Evolutionary conservation across 495 filamentous ascomycete genomes (phyloP).

Genomic region (Penicillium egyptiacum): DNA sequence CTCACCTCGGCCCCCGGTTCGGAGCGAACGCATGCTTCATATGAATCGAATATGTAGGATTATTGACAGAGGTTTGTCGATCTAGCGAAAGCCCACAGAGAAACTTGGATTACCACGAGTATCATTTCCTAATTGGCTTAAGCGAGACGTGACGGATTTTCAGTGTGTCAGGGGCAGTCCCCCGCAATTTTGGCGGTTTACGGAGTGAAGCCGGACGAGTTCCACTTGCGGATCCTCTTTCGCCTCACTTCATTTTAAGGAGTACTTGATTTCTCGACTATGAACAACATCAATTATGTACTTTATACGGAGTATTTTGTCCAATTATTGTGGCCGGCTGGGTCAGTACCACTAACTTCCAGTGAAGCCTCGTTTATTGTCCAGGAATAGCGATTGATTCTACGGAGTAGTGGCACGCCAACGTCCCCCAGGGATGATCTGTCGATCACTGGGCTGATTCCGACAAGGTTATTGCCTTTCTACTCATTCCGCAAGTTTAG

Average conservation of each 20-base stretch:
- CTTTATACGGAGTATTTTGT: not conserved
- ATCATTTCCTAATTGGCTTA: constrained; percentile 29
- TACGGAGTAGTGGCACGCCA: not conserved
- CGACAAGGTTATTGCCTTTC: not conserved
- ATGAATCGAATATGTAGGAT: constrained; percentile 10
- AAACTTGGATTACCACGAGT: constrained; percentile 18
- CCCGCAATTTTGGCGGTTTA: not conserved
- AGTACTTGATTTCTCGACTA: not conserved
- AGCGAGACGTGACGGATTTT: constrained; percentile 20
- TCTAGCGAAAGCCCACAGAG: constrained; percentile 3
- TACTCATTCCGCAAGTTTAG: not conserved
- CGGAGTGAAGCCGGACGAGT: not conserved
- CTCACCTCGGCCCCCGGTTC: constrained; percentile 4
- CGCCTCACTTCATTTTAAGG: not conserved
- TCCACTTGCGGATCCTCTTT: constrained; percentile 1
- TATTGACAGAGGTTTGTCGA: constrained; percentile 3
- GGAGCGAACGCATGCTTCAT: constrained; percentile 14
- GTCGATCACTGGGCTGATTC: not conserved
- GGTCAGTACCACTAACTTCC: not conserved
- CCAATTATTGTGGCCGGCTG: not conserved
- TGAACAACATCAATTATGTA: not conserved
- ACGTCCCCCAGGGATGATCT: not conserved
- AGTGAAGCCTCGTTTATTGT: not conserved
- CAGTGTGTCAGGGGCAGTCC: constrained; percentile 21
- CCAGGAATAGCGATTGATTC: not conserved